Base-by-base conservation (phyloP, 768 basidiomycete genomes). In the Mycena chlorophos region DNA sequence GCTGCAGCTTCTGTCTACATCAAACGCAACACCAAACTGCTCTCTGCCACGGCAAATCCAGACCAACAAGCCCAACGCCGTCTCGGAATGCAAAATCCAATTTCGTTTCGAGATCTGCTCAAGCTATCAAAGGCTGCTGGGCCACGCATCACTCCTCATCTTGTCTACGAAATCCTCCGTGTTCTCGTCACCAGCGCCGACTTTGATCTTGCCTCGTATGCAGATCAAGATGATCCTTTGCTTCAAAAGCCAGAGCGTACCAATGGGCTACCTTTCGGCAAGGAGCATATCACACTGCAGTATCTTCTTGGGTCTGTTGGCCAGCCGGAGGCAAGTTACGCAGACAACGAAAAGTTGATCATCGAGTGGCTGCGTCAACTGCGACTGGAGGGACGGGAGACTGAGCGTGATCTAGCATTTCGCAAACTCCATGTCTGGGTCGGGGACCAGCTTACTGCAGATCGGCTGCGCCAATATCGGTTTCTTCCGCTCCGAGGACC, bases 1-100 rank as follows among this genome's bases (percentile, higher is more conserved):
- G 73, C 68, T 0, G 72, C 71, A 0, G 73, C 66, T 0, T 74
- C 73, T 1, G 62, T 74, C 2, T 73, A 68, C 46, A 57, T 75
- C 59, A 68, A 69, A 51, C 66, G 54, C 0, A 56, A n/a, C n/a
- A n/a, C n/a, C n/a, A n/a, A n/a, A n/a, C n/a, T n/a, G n/a, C n/a
- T n/a, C n/a, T n/a, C n/a, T n/a, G n/a, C n/a, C n/a, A n/a, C n/a
- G n/a, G n/a, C n/a, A n/a, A n/a, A n/a, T n/a, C n/a, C n/a, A n/a
- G n/a, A n/a, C n/a, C n/a, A n/a, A n/a, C n/a, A n/a, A n/a, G n/a
- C n/a, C n/a, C n/a, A n/a, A n/a, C n/a, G n/a, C n/a, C n/a, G n/a
- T n/a, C n/a, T n/a, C n/a, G n/a, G n/a, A n/a, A n/a, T n/a, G n/a
- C n/a, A n/a, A n/a, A n/a, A n/a, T n/a, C n/a, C n/a, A n/a, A n/a